Evolutionary conservation across 352 stramenopile genomes (phyloP).

Genomic region (Phytophthora fragariae): DNA sequence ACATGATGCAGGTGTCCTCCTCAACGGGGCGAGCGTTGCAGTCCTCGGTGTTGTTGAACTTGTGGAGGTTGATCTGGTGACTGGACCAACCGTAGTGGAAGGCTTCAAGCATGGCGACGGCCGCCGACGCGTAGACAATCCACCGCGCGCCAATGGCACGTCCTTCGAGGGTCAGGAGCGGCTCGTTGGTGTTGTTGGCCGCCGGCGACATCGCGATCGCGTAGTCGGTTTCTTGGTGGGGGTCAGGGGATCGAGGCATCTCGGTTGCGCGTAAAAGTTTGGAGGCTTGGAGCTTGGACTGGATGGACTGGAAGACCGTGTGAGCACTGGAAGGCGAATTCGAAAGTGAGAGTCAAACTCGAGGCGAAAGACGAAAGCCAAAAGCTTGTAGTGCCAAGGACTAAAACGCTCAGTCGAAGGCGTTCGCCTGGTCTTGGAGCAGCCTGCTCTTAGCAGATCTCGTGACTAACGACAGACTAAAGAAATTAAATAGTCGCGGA

Average conservation of each 20-base stretch:
- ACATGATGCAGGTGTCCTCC: constrained; percentile 62
- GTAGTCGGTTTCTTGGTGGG: constrained; percentile 8
- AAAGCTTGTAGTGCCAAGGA: not conserved
- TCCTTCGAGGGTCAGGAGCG: constrained; percentile 3
- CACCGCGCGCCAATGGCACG: constrained; percentile 17
- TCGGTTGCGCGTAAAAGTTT: not conserved
- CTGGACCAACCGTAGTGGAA: constrained; percentile 67
- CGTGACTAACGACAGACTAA: not conserved
- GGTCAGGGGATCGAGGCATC: constrained; percentile 19
- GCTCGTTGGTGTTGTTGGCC: not conserved
- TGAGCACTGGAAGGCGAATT: constrained; percentile 28
- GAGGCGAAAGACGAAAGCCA: not conserved
- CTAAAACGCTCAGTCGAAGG: constrained; percentile 8
- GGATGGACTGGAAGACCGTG: constrained; percentile 26
- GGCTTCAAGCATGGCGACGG: constrained; percentile 45
- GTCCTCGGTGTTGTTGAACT: constrained; percentile 50
- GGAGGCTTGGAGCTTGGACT: constrained; percentile 15
- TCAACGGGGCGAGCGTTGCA: constrained; percentile 47
- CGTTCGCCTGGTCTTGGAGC: not conserved
- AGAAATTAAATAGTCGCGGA: not conserved
- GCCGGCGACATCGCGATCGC: not conserved
- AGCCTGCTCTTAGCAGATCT: not conserved
- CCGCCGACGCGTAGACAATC: constrained; percentile 51
- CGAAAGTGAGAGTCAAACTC: constrained; percentile 20
- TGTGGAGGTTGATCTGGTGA: constrained; percentile 58